Conservation (phyloP, 2,329 filamentous ascomycete genomes). For the Aspergillus neoniger region DNA sequence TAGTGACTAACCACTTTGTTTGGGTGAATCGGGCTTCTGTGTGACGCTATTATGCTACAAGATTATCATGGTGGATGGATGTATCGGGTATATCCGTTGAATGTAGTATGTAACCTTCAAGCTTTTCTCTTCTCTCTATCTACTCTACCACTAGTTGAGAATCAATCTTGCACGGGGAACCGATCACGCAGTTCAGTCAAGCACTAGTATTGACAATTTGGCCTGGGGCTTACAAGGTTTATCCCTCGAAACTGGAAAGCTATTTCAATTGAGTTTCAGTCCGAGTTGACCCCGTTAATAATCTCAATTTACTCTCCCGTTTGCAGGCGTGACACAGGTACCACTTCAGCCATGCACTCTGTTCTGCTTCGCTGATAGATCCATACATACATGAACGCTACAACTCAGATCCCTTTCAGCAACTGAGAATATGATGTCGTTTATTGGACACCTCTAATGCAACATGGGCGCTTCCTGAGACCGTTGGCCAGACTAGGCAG, state of each 20-base stretch:
- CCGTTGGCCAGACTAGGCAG: constrained; percentile 12
- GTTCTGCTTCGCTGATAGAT: background rate
- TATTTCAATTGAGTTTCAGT: background rate
- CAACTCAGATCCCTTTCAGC: background rate
- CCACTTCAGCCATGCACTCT: constrained; percentile 2
- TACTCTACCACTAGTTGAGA: background rate
- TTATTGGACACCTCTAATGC: constrained; percentile 6
- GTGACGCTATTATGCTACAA: too few species aligned
- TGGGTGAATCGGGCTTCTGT: too few species aligned
- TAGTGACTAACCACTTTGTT: too few species aligned
- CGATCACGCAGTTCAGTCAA: background rate
- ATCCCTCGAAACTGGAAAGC: background rate
- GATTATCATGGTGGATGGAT: background rate
- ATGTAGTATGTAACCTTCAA: background rate
- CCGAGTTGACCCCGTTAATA: too few species aligned
- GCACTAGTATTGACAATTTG: background rate
- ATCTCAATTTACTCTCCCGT: background rate
- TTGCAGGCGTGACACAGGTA: background rate
- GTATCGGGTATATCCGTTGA: background rate
- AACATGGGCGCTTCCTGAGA: constrained; percentile 16
- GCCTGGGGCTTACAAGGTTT: background rate
- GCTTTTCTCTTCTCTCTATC: background rate
- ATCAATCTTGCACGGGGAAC: background rate
- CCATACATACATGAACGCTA: background rate
- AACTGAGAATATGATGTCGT: background rate